Conservation (phyloP, 1,139 yeast genomes). For the Saccharomyces hybrid region DNA sequence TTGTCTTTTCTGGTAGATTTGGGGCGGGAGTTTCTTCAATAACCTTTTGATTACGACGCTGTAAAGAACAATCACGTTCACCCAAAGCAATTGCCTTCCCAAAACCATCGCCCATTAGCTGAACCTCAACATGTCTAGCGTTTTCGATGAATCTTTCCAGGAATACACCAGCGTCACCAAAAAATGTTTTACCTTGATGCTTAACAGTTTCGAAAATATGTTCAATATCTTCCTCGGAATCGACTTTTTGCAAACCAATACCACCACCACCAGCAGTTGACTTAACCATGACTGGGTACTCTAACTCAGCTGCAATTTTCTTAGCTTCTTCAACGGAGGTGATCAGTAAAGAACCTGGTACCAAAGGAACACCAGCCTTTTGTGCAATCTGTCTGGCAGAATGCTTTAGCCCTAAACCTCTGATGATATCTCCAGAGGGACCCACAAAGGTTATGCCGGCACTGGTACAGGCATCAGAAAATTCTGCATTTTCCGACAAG, state of each 20-base stretch:
- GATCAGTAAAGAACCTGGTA: slow-evolving; percentile 87
- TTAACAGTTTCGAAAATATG: slow-evolving; percentile 82
- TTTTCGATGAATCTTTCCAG: slow-evolving; percentile 88
- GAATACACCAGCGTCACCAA: slow-evolving; percentile 93
- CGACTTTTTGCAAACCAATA: slow-evolving; percentile 91
- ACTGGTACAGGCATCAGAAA: slow-evolving; percentile 74
- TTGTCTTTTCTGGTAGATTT: slow-evolving; percentile 70
- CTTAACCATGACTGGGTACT: slow-evolving; percentile 91
- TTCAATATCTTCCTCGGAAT: slow-evolving; percentile 68
- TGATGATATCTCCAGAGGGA: slow-evolving; percentile 87
- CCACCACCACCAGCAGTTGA: slow-evolving; percentile 99
- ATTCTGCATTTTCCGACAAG: slow-evolving; percentile 92
- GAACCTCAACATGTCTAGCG: slow-evolving; percentile 94
- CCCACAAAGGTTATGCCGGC: slow-evolving; percentile 92
- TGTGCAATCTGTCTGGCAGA: slow-evolving; percentile 92
- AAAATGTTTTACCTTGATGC: slow-evolving; percentile 87
- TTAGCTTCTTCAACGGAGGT: slow-evolving; percentile 64
- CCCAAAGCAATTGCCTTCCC: slow-evolving; percentile 92
- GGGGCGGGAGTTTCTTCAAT: slow-evolving; percentile 99
- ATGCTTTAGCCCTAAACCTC: slow-evolving; percentile 86
- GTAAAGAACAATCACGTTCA: slow-evolving; percentile 95
- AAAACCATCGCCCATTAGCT: slow-evolving; percentile 90
- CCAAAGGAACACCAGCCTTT: slow-evolving; percentile 84
- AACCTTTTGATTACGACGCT: slow-evolving; percentile 92
- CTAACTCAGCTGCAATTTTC: slow-evolving; percentile 66